Evolutionary conservation across 768 basidiomycete genomes (phyloP).

Genomic region (Termitomyces sp.): DNA sequence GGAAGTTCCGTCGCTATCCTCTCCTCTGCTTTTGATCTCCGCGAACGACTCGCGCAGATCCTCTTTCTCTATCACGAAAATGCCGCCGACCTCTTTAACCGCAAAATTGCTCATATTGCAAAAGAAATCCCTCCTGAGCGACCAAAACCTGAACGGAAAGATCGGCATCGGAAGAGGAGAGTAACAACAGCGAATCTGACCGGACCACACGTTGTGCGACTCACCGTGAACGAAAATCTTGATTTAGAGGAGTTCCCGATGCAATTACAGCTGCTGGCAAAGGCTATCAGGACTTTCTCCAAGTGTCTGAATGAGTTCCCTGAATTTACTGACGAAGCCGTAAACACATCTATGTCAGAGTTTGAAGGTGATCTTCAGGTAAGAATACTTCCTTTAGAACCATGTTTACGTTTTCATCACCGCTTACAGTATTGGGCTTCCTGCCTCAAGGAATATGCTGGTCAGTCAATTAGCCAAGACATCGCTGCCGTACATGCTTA

Average conservation of each 20-base stretch:
- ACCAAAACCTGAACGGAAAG: slow-evolving; percentile 20
- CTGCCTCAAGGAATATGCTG: slow-evolving; percentile 58
- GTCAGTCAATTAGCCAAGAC: slow-evolving; percentile 23
- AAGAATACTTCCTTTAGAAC: slow-evolving; percentile 8
- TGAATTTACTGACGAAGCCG: slow-evolving; percentile 69
- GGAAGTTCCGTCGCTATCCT: slow-evolving; percentile 75
- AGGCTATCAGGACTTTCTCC: slow-evolving; percentile 63
- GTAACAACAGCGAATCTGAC: slow-evolving; percentile 27
- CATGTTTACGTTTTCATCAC: slow-evolving; percentile 1
- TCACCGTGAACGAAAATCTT: slow-evolving; percentile 48
- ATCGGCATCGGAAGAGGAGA: slow-evolving; percentile 21
- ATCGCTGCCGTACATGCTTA: background rate
- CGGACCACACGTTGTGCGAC: slow-evolving; percentile 45
- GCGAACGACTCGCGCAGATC: slow-evolving; percentile 62
- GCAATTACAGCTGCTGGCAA: slow-evolving; percentile 56
- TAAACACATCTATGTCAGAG: slow-evolving; percentile 58
- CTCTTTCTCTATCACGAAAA: slow-evolving; percentile 71
- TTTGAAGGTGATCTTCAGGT: slow-evolving; percentile 71
- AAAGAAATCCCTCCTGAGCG: slow-evolving; percentile 28
- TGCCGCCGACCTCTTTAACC: slow-evolving; percentile 70
- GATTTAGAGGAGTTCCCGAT: slow-evolving; percentile 64
- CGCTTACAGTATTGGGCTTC: slow-evolving; percentile 63
- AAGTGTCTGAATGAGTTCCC: slow-evolving; percentile 74
- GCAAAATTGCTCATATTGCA: slow-evolving; percentile 45
- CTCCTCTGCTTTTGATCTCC: slow-evolving; percentile 66